Evolutionary conservation across 257 asterid species (phyloP).

Genomic region (Lavandula angustifolia): DNA sequence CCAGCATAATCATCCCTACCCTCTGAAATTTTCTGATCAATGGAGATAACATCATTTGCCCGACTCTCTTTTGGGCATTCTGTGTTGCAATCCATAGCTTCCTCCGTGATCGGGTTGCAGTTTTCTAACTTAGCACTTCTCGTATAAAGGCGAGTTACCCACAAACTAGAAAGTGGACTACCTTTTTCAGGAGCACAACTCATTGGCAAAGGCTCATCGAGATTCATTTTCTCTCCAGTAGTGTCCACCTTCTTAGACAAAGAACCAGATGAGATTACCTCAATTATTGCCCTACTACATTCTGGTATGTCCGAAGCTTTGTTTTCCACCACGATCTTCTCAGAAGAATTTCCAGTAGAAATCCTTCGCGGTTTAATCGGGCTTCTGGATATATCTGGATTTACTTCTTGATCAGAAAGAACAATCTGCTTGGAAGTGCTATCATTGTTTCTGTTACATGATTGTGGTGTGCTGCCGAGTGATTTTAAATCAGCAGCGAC

Average conservation of each 20-base stretch:
- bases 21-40: constrained; percentile 31
- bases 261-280: constrained; percentile 31
- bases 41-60: constrained; percentile 27
- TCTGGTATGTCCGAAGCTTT: constrained; percentile 28
- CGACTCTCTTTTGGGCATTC: constrained; percentile 25
- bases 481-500: constrained; percentile 27
- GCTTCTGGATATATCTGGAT: constrained; percentile 12
- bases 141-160: constrained; percentile 65
- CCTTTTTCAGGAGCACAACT: constrained; percentile 39
- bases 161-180: constrained; percentile 47
- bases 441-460: constrained; percentile 19
- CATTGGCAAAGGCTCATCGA: constrained; percentile 26
- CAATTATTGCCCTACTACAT: constrained; percentile 16
- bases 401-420: constrained; percentile 32
- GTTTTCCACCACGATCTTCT: constrained; percentile 31
- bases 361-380: constrained; percentile 32
- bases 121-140: constrained; percentile 31
- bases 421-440: constrained; percentile 35
- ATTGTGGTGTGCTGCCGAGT: constrained; percentile 5
- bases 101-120: constrained; percentile 30
- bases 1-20: constrained; percentile 21
- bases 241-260: constrained; percentile 23
- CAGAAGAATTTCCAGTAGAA: constrained; percentile 30
- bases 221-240: constrained; percentile 28
- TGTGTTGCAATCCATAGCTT: constrained; percentile 23